phyloP scores from a whole-genome alignment of 1,139 yeast species.

The Kluyveromyces marxianus region DNA sequence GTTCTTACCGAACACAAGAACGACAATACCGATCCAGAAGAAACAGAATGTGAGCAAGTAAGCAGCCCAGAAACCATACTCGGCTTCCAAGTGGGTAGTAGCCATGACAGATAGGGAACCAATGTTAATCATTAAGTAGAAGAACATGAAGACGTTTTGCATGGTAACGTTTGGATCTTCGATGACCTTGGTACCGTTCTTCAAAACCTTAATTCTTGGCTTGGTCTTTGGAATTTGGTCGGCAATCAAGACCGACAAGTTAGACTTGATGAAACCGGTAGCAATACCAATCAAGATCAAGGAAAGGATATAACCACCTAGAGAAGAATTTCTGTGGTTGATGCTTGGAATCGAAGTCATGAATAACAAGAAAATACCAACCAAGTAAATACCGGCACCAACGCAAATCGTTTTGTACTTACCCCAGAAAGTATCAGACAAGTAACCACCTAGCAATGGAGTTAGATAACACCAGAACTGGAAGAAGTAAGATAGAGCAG shows the following conservation, averaged over 20 bases:
- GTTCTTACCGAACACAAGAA: slow-evolving; percentile 50
- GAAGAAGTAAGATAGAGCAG: slow-evolving; percentile 68
- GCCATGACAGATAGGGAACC: slow-evolving; percentile 77
- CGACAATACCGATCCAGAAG: slow-evolving; percentile 52
- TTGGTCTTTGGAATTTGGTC: slow-evolving; percentile 58
- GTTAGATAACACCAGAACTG: slow-evolving; percentile 81
- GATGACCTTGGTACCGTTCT: slow-evolving; percentile 59
- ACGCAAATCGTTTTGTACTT: slow-evolving; percentile 61
- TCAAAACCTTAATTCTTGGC: slow-evolving; percentile 51
- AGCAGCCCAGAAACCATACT: slow-evolving; percentile 73
- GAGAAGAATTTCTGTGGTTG: slow-evolving; percentile 46
- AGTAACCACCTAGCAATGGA: slow-evolving; percentile 69
- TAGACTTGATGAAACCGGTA: slow-evolving; percentile 77
- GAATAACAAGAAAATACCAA: slow-evolving; percentile 59
- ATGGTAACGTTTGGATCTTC: slow-evolving; percentile 65
- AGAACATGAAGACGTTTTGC: slow-evolving; percentile 67
- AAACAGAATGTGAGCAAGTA: slow-evolving; percentile 57
- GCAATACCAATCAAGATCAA: slow-evolving; percentile 68
- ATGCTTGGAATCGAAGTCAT: slow-evolving; percentile 65
- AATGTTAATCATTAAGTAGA: slow-evolving; percentile 73
- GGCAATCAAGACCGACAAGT: slow-evolving; percentile 70
- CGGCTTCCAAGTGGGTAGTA: slow-evolving; percentile 63
- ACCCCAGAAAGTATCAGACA: slow-evolving; percentile 71
- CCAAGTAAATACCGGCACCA: slow-evolving; percentile 51
- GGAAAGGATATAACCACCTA: slow-evolving; percentile 38